Base-by-base conservation (phyloP, 2,329 filamentous ascomycete species). In the Venturia pyrina region DNA sequence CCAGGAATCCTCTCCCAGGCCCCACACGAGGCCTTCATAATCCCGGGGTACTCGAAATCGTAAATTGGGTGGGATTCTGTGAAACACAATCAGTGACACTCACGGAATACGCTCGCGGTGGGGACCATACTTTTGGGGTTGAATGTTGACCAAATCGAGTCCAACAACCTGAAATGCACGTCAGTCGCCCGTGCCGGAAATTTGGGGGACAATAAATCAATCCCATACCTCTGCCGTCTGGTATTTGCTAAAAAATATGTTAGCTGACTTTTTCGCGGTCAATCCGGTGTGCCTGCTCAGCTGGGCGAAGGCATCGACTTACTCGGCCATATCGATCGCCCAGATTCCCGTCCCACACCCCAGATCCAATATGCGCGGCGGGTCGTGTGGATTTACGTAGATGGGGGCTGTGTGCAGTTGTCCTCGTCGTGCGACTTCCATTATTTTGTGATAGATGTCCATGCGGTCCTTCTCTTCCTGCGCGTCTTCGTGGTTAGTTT, bases 311-410 rank as follows among this genome's bases (percentile, higher is more conserved):
- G n/a, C 32, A 28, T 40, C 11, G 32, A 78, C 85, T 78, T 80
- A 91, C 84, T 89, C 87, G 68, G 89, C 89, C 78, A 96, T 89
- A 70, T 93, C 89, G 71, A 96, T 90, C 50, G 89, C 86, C 93
- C 93, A 98, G 68, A 96, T 93, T 48, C 91, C 92, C 0, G 91
- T 96, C 24, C 93, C 93, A 69, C 89, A 93, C 53, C 92, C 93
- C 65, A 96, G 72, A 70, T 87, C 85, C 65, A 87, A 78, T 68
- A 87, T 82, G 67, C 83, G 80, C 66, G 78, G 77, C 65, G 76
- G 76, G 5, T 71, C 72, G 19, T 48, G 32, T 13, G 66, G 66
- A 67, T 72, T 66, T 66, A 73, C 65, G 66, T 75, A 71, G 62
- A 80, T 73, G 46, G 80, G 78, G 68, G 81, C 76, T 73, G 76